These are phyloP conservation scores for Diutina siamensis DNA, from an alignment of 1,139 yeast species.

Conservation along the genomic window DNA sequence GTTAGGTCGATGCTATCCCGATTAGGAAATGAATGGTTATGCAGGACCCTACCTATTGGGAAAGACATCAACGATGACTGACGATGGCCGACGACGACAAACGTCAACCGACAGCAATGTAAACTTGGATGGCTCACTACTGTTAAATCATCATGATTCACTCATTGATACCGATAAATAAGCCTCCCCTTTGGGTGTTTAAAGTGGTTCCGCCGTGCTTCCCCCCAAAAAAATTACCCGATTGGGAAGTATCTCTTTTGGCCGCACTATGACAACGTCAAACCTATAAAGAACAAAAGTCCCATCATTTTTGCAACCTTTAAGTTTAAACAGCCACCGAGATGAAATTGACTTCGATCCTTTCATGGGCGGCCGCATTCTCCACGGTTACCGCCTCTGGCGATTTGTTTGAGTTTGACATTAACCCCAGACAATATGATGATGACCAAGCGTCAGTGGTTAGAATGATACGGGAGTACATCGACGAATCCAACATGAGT, in stretches of 20 bases:
- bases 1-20: background rate
- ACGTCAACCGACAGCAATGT: no score
- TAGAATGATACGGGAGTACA: background rate
- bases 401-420: background rate
- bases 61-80: background rate
- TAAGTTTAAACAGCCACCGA: background rate
- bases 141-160: no score
- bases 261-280: slow-evolving; percentile 8
- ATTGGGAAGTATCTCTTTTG: slow-evolving; percentile 7
- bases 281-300: no score
- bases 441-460: background rate
- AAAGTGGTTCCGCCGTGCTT: background rate
- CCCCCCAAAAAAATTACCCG: slow-evolving; percentile 7
- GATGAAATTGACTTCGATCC: background rate
- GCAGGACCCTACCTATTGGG: background rate
- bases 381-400: background rate
- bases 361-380: background rate
- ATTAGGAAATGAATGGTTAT: background rate
- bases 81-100: background rate
- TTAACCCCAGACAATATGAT: background rate
- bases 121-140: no score
- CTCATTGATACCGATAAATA: no score
- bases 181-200: no score
- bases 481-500: background rate
- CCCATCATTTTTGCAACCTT: background rate